phyloP scores from a whole-genome alignment of 192 early-diverging fungal genomes.

The Obelidium mucronatum region DNA sequence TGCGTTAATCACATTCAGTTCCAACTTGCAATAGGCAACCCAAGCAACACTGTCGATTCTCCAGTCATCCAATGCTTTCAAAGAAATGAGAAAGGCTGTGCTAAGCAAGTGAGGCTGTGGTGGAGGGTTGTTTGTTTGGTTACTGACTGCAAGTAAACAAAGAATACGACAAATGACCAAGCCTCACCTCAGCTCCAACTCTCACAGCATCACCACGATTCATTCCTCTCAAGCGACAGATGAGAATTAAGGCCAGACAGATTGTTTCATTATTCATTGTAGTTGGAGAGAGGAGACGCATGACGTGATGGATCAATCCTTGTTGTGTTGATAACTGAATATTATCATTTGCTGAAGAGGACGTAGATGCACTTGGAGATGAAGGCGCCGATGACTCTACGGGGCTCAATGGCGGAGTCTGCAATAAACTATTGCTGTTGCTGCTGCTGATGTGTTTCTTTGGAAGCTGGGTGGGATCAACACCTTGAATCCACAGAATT shows the following conservation, averaged over 20 bases:
- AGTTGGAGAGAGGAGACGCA: constrained; percentile 15
- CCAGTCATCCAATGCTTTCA: constrained; percentile 37
- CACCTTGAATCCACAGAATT: constrained; percentile 20
- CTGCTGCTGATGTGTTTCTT: neutral
- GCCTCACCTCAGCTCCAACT: constrained; percentile 23
- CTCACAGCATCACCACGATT: constrained; percentile 25
- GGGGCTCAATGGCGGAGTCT: constrained; percentile 15
- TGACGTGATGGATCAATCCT: constrained; percentile 21
- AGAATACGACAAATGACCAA: neutral
- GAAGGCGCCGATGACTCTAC: neutral
- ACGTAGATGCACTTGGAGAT: neutral
- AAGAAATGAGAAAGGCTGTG: constrained; percentile 26
- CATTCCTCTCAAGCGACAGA: constrained; percentile 23
- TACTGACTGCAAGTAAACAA: neutral
- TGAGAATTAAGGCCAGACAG: constrained; percentile 26
- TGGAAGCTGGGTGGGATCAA: constrained; percentile 7
- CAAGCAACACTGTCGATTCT: constrained; percentile 33
- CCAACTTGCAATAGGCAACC: constrained; percentile 22
- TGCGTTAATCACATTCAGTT: constrained; percentile 18
- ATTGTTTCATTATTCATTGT: constrained; percentile 20
- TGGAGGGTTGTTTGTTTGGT: neutral
- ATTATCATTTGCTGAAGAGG: too few relatives aligned
- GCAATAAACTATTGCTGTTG: neutral
- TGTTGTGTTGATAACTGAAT: too few relatives aligned
- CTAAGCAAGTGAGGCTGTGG: constrained; percentile 12